These are phyloP conservation scores for Phellopilus nigrolimitatus DNA, from an alignment of 1,284 basidiomycete genomes.

Conservation along the genomic window DNA sequence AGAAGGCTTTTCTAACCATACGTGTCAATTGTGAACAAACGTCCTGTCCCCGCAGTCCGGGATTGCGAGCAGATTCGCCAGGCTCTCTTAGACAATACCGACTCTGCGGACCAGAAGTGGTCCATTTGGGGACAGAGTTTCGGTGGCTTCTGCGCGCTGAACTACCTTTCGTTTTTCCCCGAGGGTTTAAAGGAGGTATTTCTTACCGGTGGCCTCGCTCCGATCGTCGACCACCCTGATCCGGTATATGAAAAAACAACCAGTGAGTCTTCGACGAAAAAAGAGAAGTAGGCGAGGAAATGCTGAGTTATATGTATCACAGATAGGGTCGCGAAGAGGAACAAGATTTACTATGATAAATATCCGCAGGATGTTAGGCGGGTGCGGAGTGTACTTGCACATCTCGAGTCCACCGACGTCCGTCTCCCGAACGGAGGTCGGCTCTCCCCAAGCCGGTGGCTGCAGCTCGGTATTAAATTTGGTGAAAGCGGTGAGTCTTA, in stretches of 20 bases:
- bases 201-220: conserved; percentile 43
- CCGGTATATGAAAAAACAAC: conserved; percentile 35
- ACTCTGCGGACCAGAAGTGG: conserved; percentile 42
- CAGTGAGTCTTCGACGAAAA: conserved; percentile 29
- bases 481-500: conserved; percentile 36
- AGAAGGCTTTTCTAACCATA: neutral
- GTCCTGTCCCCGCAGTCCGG: conserved; percentile 31
- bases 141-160: conserved; percentile 46
- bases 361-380: conserved; percentile 43
- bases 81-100: conserved; percentile 34
- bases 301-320: conserved; percentile 7
- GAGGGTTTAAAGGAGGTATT: conserved; percentile 45
- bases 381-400: conserved; percentile 37
- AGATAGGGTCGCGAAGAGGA: conserved; percentile 39
- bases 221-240: conserved; percentile 40
- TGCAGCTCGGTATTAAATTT: conserved; percentile 42
- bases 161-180: conserved; percentile 43
- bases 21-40: neutral
- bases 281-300: neutral
- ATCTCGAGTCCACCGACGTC: conserved; percentile 36
- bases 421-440: conserved; percentile 39
- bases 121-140: conserved; percentile 47
- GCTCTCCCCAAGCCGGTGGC: conserved; percentile 38
- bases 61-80: conserved; percentile 47
- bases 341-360: conserved; percentile 43